Evolutionary conservation across 768 basidiomycete genomes (phyloP), one percentile per base, ranked within the genome.

Genomic region (Suillus brevipes): DNA sequence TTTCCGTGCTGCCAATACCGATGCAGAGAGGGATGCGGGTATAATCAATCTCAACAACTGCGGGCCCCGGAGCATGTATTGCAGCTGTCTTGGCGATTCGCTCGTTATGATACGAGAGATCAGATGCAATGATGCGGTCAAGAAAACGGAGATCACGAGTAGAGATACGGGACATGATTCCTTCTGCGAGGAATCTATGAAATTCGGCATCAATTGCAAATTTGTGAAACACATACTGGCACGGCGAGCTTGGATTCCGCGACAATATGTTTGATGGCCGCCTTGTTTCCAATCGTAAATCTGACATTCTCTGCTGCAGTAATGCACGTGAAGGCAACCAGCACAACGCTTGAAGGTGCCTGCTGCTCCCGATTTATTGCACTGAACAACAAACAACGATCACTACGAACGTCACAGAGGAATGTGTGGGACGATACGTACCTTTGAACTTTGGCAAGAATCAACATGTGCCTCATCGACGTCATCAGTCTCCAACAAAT

Each of bases 241-340:
- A 49, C 67, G 72, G 47, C 72, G 70, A 20, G 66, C 67, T 62
- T 75, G 74, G 36, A 75, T 75, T 45, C 70, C 70, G 20, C 62
- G 67, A 42, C 74, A 75, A 50, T 75, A 69, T 47, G 58, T 67
- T 64, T 63, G 66, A 62, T 77, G 74, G 4, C 66, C 63, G 13
- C 75, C 74, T n/a, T 66, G 64, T 62, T 68, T 75, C 74, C 74
- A 75, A 43, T 75, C 74, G 58, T 73, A 68, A 0, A 64, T 71
- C 55, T 75, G 75, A 60, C 75, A 77, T 62, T 75, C 74, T 56
- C 65, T 75, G 64, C 72, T 68, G 61, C 74, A 75, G 47, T 75
- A 77, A 56, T 74, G 64, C 28, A 75, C 74, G 47, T 74, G 70
- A 52, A 72, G 71, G 60, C 74, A 75, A 10, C 74, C 72, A 7